Percentiles rank a stretch among this genome's conserved stretches.
phyloP scores from a whole-genome alignment of 306 rosid species.

The Arachis stenosperma region DNA sequence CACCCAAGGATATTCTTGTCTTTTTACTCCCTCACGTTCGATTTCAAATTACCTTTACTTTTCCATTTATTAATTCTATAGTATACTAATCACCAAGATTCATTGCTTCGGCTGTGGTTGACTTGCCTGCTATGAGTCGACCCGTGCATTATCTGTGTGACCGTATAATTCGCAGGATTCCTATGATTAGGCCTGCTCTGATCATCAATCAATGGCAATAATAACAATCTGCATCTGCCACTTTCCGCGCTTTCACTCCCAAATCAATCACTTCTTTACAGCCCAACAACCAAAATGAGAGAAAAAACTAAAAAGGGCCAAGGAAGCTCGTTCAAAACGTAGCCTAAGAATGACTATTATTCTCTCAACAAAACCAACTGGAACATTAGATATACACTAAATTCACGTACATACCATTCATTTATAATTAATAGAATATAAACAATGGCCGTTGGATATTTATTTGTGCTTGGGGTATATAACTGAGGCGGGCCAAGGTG shows the following conservation, averaged over 20 bases:
- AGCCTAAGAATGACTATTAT: not conserved
- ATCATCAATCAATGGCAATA: constrained; percentile 25
- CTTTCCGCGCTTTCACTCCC: constrained; percentile 11
- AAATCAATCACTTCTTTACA: not conserved
- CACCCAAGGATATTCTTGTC: constrained; percentile 49
- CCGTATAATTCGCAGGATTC: constrained; percentile 17
- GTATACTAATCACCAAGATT: too few species aligned
- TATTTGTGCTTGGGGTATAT: not conserved
- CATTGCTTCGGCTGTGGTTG: not conserved
- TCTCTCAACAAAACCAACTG: not conserved
- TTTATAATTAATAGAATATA: too few species aligned
- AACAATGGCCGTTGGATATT: too few species aligned
- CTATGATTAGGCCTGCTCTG: constrained; percentile 27
- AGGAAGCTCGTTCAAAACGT: not conserved
- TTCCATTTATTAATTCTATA: not conserved
- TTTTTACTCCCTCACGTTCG: not conserved
- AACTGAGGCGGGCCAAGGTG: constrained; percentile 8
- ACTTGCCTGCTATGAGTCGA: not conserved
- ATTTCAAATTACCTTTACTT: not conserved
- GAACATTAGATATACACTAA: too few species aligned
- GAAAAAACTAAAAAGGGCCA: not conserved
- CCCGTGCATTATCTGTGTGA: not conserved
- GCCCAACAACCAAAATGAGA: not conserved
- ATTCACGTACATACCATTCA: too few species aligned
- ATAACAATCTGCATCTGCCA: not conserved